Evolutionary conservation across 1,284 basidiomycete genomes (phyloP), one percentile per base, ranked within the genome.

Genomic region (Papiliotrema fonsecae): DNA sequence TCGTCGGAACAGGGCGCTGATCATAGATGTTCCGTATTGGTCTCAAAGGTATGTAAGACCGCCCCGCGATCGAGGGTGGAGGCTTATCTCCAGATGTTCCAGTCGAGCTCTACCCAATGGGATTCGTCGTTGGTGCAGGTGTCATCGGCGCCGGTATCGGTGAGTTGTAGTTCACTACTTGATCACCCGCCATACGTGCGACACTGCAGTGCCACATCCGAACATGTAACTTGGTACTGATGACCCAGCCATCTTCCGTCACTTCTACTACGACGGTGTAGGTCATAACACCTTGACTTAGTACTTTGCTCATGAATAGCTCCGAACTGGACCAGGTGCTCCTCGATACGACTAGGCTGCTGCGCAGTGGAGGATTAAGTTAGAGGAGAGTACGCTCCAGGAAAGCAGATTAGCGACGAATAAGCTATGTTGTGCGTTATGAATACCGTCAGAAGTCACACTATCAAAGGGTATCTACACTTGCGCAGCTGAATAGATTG

Each of bases 91-190:
- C 47, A 72, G 72, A 74, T 57, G 62, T 74, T 43, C 72, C 72
- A 43, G 64, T 71, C 47, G 72, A 74, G 61, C 65, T 73, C 24
- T 74, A 73, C 58, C 72, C 72, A 10, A 69, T 74, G 59, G 65
- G 61, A 24, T 68, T 72, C 42, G 65, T 70, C 52, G 70, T 72
- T 22, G 62, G 51, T 30, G 63, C 62, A 27, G 72, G 61, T 27
- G 54, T 67, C 53, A 54, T 67, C 37, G 72, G 69, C n/a, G 70
- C 66, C 19, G 54, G 51, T 14, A 49, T 68, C 41, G 68, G 64
- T 67, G 38, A 53, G 64, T 26, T n/a, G n/a, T n/a, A n/a, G n/a
- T n/a, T n/a, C n/a, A n/a, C 19, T 7, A n/a, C 25, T 16, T 27
- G 24, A 5, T 26, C 3, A 7, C 25, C 21, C n/a, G 18, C 10